Evolutionary conservation across 2,329 filamentous ascomycete genomes (phyloP).

Genomic region (Colletotrichum magnum): DNA sequence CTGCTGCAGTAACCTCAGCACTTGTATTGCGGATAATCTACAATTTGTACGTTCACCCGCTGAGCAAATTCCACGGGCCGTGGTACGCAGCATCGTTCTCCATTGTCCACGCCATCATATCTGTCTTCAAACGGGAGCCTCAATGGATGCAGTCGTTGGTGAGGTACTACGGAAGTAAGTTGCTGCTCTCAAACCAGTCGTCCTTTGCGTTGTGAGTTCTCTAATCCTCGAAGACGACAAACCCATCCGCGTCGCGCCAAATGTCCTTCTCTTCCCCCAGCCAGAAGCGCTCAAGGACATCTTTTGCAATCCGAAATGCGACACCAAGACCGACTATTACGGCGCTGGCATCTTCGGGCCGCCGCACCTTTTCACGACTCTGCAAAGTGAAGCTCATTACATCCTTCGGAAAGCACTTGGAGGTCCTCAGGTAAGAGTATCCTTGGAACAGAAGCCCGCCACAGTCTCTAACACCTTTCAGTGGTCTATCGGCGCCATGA

Average conservation of each 20-base stretch:
- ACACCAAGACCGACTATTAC: conserved; percentile 18
- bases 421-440: not conserved
- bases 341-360: conserved; percentile 17
- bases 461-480: not conserved
- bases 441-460: no score
- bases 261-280: conserved; percentile 19
- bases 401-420: conserved; percentile 18
- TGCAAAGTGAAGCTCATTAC: conserved; percentile 13
- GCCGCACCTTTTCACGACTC: conserved; percentile 21
- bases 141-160: conserved; percentile 22
- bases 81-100: conserved; percentile 30
- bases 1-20: no score
- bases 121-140: conserved; percentile 9
- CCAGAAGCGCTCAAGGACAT: conserved; percentile 19
- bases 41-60: conserved; percentile 22
- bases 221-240: conserved; percentile 13
- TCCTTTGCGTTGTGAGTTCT: not conserved
- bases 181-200: not conserved
- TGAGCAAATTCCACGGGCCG: conserved; percentile 19
- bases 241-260: conserved; percentile 24
- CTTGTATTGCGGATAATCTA: conserved; percentile 9
- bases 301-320: conserved; percentile 28
- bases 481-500: conserved; percentile 25
- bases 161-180: conserved; percentile 23
- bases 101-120: conserved; percentile 14